Evolutionary conservation across 805 yeast species (phyloP).

Genomic region (Suhomyces kilbournensis): DNA sequence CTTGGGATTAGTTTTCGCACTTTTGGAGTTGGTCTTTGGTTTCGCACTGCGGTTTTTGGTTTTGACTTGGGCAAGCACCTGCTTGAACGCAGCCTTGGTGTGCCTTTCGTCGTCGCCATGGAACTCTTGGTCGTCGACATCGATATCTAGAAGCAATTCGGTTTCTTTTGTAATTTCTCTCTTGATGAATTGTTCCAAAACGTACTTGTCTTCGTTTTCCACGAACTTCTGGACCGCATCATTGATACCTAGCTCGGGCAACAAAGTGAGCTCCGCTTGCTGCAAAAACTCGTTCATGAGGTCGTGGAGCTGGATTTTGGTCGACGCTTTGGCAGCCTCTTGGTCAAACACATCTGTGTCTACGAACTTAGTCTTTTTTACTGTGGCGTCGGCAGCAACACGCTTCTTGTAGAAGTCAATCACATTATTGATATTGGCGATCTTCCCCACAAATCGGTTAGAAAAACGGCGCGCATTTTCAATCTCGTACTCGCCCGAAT

Average conservation of each 20-base stretch:
- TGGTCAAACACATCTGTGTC: conserved; percentile 12
- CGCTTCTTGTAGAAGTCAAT: conserved; percentile 62
- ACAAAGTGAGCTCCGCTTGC: conserved; percentile 59
- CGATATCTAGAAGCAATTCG: conserved; percentile 42
- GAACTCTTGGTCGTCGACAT: conserved; percentile 39
- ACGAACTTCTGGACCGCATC: conserved; percentile 71
- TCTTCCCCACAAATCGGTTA: conserved; percentile 82
- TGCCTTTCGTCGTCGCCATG: conserved; percentile 26
- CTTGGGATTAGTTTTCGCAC: background rate
- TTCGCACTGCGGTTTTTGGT: background rate
- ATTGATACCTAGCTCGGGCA: conserved; percentile 74
- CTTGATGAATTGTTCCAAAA: conserved; percentile 62
- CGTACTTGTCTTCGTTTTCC: conserved; percentile 77
- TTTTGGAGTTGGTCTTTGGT: background rate
- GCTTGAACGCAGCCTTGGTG: conserved; percentile 37
- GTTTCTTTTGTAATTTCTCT: conserved; percentile 54
- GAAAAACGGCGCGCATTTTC: conserved; percentile 90
- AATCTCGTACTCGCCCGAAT: conserved; percentile 85
- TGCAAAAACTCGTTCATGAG: conserved; percentile 62
- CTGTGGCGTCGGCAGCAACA: conserved; percentile 12
- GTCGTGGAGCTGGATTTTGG: conserved; percentile 51
- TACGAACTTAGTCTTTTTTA: conserved; percentile 14
- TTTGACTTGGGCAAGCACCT: conserved; percentile 42
- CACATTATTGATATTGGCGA: conserved; percentile 89
- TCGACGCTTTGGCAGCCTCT: conserved; percentile 13